Evolutionary conservation across 805 yeast species (phyloP), one percentile per base, ranked within the genome.

Genomic region (Candida caryicola): DNA sequence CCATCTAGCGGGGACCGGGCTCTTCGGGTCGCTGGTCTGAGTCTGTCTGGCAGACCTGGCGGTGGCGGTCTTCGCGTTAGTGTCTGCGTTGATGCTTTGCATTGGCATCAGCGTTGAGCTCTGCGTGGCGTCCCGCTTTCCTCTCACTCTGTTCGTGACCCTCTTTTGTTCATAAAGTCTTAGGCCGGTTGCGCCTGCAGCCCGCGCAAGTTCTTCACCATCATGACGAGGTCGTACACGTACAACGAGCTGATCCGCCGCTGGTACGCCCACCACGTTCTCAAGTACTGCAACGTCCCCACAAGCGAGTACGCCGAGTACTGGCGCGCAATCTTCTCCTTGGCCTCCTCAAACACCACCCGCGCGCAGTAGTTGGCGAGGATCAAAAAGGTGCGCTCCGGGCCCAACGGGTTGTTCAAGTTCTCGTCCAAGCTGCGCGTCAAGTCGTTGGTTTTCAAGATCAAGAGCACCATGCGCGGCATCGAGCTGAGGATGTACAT

Each of bases 361-460:
- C 67, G 64, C 0, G 97, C 90, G 66, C 98, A 93, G 59, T 93
- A 91, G 23, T 79, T 77, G 2, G 96, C 93, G 83, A 93, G 74
- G 30, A 93, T 87, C 47, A 90, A 64, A 49, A 93, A 91, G 0
- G 95, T 85, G 34, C 96, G 70, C 54, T 86, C 91, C 4, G 85
- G 82, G 0, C 98, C 97, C 32, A 90, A 62, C 0, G 96, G 95
- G 44, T 81, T 80, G 33, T 84, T 76, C 39, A 91, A 70, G 39
- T 76, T 70, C 54, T 91, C 98, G 60, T 93, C 99, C 33, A 93
- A 68, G 50, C 81, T 83, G 51, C 99, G 73, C 0, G 95, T 88
- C 35, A 93, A 71, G 64, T 93, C 99, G 57, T 93, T 93, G 0
- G 99, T 95, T 57, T 93, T 93, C 53, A 93, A 67, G 33, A 93